Conservation (phyloP, 106 monocot genomes). For the Acorus gramineus region DNA sequence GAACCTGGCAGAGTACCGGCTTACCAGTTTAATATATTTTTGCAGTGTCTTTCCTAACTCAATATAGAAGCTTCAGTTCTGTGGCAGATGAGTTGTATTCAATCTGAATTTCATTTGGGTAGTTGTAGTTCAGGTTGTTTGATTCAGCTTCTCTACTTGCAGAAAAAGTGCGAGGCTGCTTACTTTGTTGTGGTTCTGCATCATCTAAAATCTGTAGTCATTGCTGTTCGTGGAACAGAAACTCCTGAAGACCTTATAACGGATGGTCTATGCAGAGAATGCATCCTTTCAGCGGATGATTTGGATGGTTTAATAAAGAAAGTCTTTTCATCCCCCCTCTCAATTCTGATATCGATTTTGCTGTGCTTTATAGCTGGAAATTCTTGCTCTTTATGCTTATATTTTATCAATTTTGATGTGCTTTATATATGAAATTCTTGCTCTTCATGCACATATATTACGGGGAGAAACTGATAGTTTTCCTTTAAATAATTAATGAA, state of each 20-base stretch:
- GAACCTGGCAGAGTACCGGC: no score
- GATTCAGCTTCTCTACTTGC: slow-evolving; percentile 6
- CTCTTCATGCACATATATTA: no score
- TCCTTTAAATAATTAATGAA: neutral
- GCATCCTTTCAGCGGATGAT: slow-evolving; percentile 56
- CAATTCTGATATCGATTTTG: neutral
- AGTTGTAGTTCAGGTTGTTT: neutral
- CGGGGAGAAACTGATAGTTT: neutral
- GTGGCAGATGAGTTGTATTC: no score
- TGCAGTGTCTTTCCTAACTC: neutral
- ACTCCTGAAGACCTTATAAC: slow-evolving; percentile 98
- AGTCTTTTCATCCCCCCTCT: slow-evolving; percentile 23
- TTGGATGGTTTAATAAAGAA: slow-evolving; percentile 83
- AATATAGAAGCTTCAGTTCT: no score
- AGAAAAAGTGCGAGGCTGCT: slow-evolving; percentile 87
- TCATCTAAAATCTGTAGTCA: slow-evolving; percentile 54
- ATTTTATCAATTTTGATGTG: neutral
- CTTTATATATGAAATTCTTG: no score
- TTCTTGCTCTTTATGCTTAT: neutral
- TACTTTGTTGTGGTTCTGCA: slow-evolving; percentile 90
- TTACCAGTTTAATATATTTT: neutral
- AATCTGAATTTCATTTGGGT: no score
- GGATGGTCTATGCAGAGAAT: slow-evolving; percentile 88
- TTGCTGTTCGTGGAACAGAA: slow-evolving; percentile 91
- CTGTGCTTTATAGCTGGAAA: no score